Conservation (phyloP, 2,329 filamentous ascomycete genomes). For the Fusarium kyushuense region DNA sequence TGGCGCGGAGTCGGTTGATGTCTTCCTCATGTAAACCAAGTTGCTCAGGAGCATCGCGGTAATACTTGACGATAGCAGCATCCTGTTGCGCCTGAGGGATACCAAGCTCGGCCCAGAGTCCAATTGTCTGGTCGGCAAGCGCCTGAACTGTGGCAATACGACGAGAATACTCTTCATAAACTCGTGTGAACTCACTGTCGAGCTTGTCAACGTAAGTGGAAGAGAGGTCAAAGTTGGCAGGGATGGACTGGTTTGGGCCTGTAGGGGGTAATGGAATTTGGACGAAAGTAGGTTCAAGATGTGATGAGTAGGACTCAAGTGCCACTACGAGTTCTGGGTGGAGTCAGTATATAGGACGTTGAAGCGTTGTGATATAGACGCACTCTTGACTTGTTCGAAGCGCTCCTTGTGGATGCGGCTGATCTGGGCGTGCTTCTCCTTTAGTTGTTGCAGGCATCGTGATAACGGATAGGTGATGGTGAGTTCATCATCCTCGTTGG, state of each 20-base stretch:
- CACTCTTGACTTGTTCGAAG: constrained; percentile 95
- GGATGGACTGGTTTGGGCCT: constrained; percentile 78
- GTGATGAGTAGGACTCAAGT: constrained; percentile 94
- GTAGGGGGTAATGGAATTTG: constrained; percentile 87
- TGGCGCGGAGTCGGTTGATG: constrained; percentile 75
- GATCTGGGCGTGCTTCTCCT: constrained; percentile 86
- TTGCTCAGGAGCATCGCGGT: constrained; percentile 92
- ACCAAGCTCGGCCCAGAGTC: constrained; percentile 94
- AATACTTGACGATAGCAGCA: constrained; percentile 84
- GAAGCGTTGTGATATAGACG: constrained; percentile 47
- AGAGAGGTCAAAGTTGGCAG: constrained; percentile 92
- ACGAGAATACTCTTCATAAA: constrained; percentile 95
- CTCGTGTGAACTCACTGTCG: constrained; percentile 90
- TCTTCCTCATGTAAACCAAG: constrained; percentile 92
- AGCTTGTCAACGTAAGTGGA: constrained; percentile 86
- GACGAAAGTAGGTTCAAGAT: constrained; percentile 91
- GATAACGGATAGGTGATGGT: constrained; percentile 85
- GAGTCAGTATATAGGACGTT: constrained; percentile 17
- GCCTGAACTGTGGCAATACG: constrained; percentile 81
- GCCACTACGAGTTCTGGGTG: constrained; percentile 86
- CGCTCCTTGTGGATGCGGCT: constrained; percentile 88
- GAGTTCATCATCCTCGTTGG: constrained; percentile 75
- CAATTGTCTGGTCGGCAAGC: constrained; percentile 86
- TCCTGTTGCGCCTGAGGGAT: constrained; percentile 95
- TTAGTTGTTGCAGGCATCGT: constrained; percentile 81